phyloP scores from a whole-genome alignment of 306 rosid species.

The Mimosa bimucronata region DNA sequence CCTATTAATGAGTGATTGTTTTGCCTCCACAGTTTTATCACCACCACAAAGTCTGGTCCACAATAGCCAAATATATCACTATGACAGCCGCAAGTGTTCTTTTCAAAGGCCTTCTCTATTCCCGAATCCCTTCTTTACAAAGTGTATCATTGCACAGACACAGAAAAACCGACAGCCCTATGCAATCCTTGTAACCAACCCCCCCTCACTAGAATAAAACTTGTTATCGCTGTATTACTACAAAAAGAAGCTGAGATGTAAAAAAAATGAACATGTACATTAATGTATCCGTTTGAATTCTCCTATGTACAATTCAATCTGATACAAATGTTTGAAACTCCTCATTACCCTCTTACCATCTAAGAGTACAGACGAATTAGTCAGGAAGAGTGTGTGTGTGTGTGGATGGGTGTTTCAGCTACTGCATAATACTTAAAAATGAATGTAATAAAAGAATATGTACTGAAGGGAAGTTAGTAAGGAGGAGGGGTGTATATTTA shows the following conservation, averaged over 20 bases:
- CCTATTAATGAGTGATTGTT: not conserved
- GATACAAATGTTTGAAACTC: conserved; percentile 28
- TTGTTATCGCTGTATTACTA: too few species aligned
- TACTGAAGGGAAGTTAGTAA: not conserved
- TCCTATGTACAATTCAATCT: conserved; percentile 37
- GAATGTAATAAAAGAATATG: conserved; percentile 30
- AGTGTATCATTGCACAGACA: not conserved
- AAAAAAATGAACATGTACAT: conserved; percentile 32
- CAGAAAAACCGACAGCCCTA: not conserved
- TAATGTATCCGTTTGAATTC: conserved; percentile 32
- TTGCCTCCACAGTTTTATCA: not conserved
- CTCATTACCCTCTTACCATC: not conserved
- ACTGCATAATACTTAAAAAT: conserved; percentile 31
- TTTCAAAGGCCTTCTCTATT: conserved; percentile 8
- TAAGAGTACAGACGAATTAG: conserved; percentile 5
- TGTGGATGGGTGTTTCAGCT: not conserved
- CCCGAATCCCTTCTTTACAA: not conserved
- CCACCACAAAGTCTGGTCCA: conserved; percentile 20
- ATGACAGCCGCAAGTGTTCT: conserved; percentile 27
- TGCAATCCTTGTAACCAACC: too few species aligned
- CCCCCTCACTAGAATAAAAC: too few species aligned
- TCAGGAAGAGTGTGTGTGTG: not conserved
- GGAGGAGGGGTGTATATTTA: not conserved
- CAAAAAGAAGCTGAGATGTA: not conserved
- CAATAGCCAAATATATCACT: not conserved